A percentile compares a stretch with the other conserved stretches of the same genome.
Evolutionary conservation across 345 rosid species (phyloP).

Genomic region (Ceriops decandra): DNA sequence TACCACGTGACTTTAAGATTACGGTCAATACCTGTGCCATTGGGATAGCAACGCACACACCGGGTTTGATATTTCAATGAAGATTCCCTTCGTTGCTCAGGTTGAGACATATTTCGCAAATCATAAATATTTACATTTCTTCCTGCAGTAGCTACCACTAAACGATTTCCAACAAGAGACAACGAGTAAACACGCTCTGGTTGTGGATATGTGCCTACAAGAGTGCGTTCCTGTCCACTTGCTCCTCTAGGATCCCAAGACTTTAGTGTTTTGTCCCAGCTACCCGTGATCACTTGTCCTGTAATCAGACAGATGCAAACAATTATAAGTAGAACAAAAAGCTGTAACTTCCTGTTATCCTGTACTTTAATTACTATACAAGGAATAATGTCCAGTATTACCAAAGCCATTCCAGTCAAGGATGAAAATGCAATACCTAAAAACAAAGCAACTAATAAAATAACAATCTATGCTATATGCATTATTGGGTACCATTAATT

Average conservation of each 20-base stretch:
- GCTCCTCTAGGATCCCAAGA: constrained; percentile 99
- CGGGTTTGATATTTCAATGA: constrained; percentile 93
- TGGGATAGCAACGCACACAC: constrained; percentile 92
- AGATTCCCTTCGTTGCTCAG: constrained; percentile 93
- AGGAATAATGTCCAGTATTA: not conserved
- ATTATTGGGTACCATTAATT: too few species aligned
- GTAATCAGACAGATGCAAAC: constrained; percentile 11
- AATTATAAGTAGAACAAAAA: not conserved
- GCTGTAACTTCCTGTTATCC: not conserved
- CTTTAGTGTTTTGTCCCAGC: constrained; percentile 92
- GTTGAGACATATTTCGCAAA: constrained; percentile 90
- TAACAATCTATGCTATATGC: not conserved
- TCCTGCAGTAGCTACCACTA: constrained; percentile 96
- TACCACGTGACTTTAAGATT: not conserved
- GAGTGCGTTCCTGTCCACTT: constrained; percentile 78
- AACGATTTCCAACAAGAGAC: constrained; percentile 83
- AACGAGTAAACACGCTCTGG: constrained; percentile 95
- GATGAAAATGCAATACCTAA: not conserved
- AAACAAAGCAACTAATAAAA: not conserved
- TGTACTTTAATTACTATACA: not conserved
- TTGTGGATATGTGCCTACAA: constrained; percentile 79
- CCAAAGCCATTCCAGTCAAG: not conserved
- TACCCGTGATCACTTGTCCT: constrained; percentile 97
- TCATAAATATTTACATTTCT: constrained; percentile 93
- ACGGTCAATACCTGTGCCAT: constrained; percentile 64